Evolutionary conservation across 139 green algal genomes (phyloP).

Genomic region (Chlorella sorokiniana): DNA sequence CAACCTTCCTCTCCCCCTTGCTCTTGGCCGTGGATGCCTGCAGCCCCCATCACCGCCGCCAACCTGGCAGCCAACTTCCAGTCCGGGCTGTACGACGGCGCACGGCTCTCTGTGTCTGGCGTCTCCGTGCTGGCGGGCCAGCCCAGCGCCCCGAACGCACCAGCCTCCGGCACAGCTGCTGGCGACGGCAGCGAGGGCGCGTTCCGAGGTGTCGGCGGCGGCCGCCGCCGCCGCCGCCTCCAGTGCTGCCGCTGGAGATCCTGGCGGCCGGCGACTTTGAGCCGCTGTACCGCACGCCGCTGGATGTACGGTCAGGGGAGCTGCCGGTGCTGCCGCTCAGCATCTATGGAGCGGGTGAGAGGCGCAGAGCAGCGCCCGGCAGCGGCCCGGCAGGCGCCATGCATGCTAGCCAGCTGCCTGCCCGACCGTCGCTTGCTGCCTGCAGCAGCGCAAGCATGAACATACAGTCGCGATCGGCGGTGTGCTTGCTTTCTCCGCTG

Average conservation of each 20-base stretch:
- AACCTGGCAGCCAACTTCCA: constrained; percentile 80
- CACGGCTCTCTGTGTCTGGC: constrained; percentile 23
- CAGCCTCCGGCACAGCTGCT: neutral
- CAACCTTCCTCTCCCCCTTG: neutral
- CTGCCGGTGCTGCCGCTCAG: constrained; percentile 81
- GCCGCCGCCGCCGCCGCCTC: neutral
- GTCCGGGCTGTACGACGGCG: constrained; percentile 66
- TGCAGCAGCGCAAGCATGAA: too few species aligned
- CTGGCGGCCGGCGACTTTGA: constrained; percentile 81
- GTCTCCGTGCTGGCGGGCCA: neutral
- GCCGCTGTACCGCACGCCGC: constrained; percentile 72
- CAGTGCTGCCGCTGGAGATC: constrained; percentile 81
- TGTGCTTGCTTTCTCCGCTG: too few species aligned
- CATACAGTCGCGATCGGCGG: too few species aligned
- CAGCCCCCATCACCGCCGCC: constrained; percentile 74
- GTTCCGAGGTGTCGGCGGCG: neutral
- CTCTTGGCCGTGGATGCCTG: neutral
- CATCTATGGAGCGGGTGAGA: constrained; percentile 56
- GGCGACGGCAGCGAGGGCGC: neutral
- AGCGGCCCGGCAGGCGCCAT: too few species aligned
- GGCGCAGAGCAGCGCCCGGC: neutral
- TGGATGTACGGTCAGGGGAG: constrained; percentile 84
- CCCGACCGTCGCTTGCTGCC: too few species aligned
- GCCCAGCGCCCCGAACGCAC: too few species aligned
- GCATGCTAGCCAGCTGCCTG: too few species aligned